Evolutionary conservation across 1,284 basidiomycete species (phyloP).

Genomic region (Moesziomyces sp.): DNA sequence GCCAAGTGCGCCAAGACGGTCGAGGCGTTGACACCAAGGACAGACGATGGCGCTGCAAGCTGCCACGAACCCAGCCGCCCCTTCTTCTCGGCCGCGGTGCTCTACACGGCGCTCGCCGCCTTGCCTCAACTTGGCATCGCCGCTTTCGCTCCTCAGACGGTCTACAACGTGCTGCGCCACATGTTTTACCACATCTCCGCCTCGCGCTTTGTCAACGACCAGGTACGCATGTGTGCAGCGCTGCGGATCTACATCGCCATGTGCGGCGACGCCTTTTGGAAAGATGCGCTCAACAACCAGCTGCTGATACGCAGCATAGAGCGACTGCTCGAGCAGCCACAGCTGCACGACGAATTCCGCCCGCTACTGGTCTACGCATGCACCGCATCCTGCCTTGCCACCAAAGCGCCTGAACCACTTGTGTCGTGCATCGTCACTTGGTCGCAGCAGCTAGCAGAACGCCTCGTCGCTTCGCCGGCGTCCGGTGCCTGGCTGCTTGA

Average conservation of each 20-base stretch:
- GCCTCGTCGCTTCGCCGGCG: slow-evolving; percentile 1
- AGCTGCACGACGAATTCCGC: slow-evolving; percentile 77
- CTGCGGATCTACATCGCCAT: slow-evolving; percentile 70
- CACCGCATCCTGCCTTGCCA: slow-evolving; percentile 10
- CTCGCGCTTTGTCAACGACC: slow-evolving; percentile 85
- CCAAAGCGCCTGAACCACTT: slow-evolving; percentile 8
- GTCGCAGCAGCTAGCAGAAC: slow-evolving; percentile 7
- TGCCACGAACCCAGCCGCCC: slow-evolving; percentile 51
- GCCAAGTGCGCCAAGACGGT: slow-evolving; percentile 3
- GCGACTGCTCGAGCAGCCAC: slow-evolving; percentile 76
- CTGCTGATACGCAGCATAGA: slow-evolving; percentile 77
- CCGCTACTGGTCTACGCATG: slow-evolving; percentile 73
- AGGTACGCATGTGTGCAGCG: slow-evolving; percentile 79
- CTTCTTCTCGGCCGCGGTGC: slow-evolving; percentile 22
- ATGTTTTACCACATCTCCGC: slow-evolving; percentile 77
- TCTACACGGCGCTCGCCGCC: slow-evolving; percentile 17
- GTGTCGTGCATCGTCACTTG: slow-evolving; percentile 32
- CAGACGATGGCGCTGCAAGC: background rate
- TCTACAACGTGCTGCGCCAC: slow-evolving; percentile 70
- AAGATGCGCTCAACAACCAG: slow-evolving; percentile 45
- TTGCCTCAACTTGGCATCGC: slow-evolving; percentile 17
- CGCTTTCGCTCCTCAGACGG: slow-evolving; percentile 16
- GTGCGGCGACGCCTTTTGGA: slow-evolving; percentile 28
- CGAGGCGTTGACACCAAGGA: slow-evolving; percentile 13
- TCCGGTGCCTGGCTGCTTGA: slow-evolving; percentile 22